These are phyloP conservation scores for Ascochyta viciae-villosae DNA, from an alignment of 2,329 filamentous ascomycete species.

Conservation along the genomic window DNA sequence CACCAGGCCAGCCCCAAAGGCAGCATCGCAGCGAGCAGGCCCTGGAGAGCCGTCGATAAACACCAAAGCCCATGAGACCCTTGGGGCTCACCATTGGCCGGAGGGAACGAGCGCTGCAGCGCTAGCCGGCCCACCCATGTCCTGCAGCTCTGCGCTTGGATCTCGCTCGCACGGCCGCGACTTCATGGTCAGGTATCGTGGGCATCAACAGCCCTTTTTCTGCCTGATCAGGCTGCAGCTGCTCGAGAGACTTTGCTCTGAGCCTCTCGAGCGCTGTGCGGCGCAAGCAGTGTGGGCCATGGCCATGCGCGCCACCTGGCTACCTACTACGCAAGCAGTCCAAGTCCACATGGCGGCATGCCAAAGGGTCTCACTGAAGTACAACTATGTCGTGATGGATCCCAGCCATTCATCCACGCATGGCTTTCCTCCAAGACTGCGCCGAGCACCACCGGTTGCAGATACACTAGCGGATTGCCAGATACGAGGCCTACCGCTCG, in stretches of 20 bases:
- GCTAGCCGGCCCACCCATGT: slow-evolving; percentile 11
- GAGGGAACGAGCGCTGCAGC: slow-evolving; percentile 7
- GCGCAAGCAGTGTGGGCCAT: not conserved
- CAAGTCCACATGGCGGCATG: slow-evolving; percentile 6
- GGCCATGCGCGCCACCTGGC: not conserved
- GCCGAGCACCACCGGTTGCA: slow-evolving; percentile 30
- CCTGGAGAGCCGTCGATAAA: slow-evolving; percentile 10
- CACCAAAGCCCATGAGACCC: slow-evolving; percentile 13
- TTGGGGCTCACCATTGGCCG: slow-evolving; percentile 25
- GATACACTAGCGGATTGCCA: slow-evolving; percentile 29
- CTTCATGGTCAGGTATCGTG: slow-evolving; percentile 18
- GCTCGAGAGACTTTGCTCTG: not conserved
- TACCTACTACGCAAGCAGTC: not conserved
- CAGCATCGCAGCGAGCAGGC: slow-evolving; percentile 15
- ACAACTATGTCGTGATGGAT: slow-evolving; percentile 12
- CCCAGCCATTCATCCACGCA: slow-evolving; percentile 6
- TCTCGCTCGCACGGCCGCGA: slow-evolving; percentile 17
- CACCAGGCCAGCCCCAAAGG: slow-evolving; percentile 17
- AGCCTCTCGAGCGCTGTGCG: not conserved
- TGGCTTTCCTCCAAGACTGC: slow-evolving; percentile 20
- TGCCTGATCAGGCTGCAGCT: not conserved
- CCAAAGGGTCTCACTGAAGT: slow-evolving; percentile 3
- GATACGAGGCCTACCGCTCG: slow-evolving; percentile 31
- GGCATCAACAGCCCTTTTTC: slow-evolving; percentile 10
- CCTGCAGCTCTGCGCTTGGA: slow-evolving; percentile 21